These are phyloP conservation scores for Naumovozyma dairenensis DNA, from an alignment of 805 yeast species.

Conservation along the genomic window DNA sequence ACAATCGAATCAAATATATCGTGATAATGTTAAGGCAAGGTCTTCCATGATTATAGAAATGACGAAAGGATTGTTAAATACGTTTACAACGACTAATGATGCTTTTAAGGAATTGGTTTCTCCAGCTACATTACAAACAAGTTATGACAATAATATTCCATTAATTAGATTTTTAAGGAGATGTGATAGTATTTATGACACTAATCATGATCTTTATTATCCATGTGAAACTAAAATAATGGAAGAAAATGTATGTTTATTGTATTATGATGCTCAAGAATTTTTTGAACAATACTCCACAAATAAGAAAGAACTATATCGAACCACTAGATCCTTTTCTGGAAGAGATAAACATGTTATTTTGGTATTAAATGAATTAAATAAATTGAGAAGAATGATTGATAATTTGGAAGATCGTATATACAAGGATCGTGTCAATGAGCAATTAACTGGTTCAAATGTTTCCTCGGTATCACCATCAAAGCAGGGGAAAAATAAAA, in stretches of 20 bases:
- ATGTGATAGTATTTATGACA: slow-evolving; percentile 40
- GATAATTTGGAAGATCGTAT: slow-evolving; percentile 37
- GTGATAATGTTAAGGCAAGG: slow-evolving; percentile 42
- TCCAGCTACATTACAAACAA: slow-evolving; percentile 20
- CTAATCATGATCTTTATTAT: slow-evolving; percentile 39
- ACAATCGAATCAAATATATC: slow-evolving; percentile 30
- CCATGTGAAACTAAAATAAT: slow-evolving; percentile 38
- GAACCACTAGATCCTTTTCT: slow-evolving; percentile 18
- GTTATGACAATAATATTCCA: slow-evolving; percentile 29
- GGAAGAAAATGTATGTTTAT: slow-evolving; percentile 36
- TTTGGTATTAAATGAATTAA: slow-evolving; percentile 41
- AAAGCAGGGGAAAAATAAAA: slow-evolving; percentile 1
- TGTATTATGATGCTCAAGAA: slow-evolving; percentile 39
- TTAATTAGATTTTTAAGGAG: slow-evolving; percentile 44
- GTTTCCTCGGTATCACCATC: slow-evolving; percentile 1
- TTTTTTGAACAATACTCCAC: slow-evolving; percentile 31
- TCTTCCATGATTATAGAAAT: slow-evolving; percentile 40
- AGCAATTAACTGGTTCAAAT: slow-evolving; percentile 15
- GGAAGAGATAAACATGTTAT: slow-evolving; percentile 28
- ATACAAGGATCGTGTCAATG: slow-evolving; percentile 33
- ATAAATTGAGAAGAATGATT: slow-evolving; percentile 36
- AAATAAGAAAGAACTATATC: slow-evolving; percentile 19
- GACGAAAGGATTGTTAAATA: slow-evolving; percentile 25
- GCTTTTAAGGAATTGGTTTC: slow-evolving; percentile 11
- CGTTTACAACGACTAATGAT: slow-evolving; percentile 22